These are phyloP conservation scores for Cercospora sp. DNA, from an alignment of 2,329 filamentous ascomycete species.

Conservation along the genomic window DNA sequence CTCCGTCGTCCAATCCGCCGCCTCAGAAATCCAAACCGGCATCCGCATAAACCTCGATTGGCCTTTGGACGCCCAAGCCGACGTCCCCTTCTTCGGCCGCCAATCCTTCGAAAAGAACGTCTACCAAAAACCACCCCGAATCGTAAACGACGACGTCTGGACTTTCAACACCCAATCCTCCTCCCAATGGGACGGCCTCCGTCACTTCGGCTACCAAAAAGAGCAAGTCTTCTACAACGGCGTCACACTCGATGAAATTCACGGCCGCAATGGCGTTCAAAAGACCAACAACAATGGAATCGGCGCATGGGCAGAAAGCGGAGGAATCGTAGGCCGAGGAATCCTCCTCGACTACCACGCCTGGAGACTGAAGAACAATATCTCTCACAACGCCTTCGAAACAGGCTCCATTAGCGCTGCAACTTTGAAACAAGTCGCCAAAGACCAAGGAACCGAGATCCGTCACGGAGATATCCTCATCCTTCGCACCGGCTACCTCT, in stretches of 20 bases:
- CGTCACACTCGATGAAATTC: conserved; percentile 44
- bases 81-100: conserved; percentile 57
- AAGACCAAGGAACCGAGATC: conserved; percentile 51
- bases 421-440: conserved; percentile 48
- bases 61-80: conserved; percentile 56
- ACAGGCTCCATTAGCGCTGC: conserved; percentile 39
- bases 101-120: conserved; percentile 57
- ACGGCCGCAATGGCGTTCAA: conserved; percentile 37
- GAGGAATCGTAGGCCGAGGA: conserved; percentile 56
- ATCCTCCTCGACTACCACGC: conserved; percentile 56
- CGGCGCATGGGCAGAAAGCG: conserved; percentile 51
- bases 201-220: conserved; percentile 54
- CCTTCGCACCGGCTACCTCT: conserved; percentile 52
- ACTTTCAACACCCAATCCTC: conserved; percentile 38
- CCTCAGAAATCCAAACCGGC: conserved; percentile 56
- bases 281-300: conserved; percentile 48
- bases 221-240: conserved; percentile 43
- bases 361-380: conserved; percentile 47
- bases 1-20: conserved; percentile 52
- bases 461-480: conserved; percentile 59
- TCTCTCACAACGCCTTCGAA: conserved; percentile 40
- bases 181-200: conserved; percentile 52
- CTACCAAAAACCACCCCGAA: conserved; percentile 52
- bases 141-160: conserved; percentile 62
- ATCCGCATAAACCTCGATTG: conserved; percentile 61